Base-by-base conservation (phyloP, 2,329 filamentous ascomycete species). In the Cordyceps javanica region DNA sequence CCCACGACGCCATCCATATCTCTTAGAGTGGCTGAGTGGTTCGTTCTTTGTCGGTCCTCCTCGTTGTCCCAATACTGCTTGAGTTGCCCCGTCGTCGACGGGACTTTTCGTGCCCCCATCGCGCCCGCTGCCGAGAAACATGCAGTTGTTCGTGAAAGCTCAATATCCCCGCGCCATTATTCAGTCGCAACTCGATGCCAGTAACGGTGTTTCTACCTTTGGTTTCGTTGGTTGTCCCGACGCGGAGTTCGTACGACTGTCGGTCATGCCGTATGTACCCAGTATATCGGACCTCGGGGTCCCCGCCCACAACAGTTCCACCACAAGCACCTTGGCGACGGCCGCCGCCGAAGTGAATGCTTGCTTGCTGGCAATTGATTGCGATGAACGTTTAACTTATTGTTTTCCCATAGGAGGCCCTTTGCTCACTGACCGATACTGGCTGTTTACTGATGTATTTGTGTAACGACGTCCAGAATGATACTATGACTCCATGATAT, bases 181-280 rank as follows among this genome's bases (percentile, higher is more conserved):
- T 19, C 44, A 30, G n/a, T 32, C 21, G 44, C 19, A 38, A 30
- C 16, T n/a, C 44, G 44, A 30, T n/a, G n/a, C 19, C 30, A 41
- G 19, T 19, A 30, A 50, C 30, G 32, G 32, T 36, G 38, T 11
- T 42, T 52, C 16, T 21, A 30, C n/a, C 13, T 19, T 30, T 38
- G 46, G 30, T 32, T 23, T 50, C 6, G 25, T 10, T 6, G 8
- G 23, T n/a, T n/a, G 50, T 28, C 38, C 38, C 26, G 38, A 38
- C 34, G 32, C 38, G 25, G 26, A 26, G 13, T 21, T 55, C 41
- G 52, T 55, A 55, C 52, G 52, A 46, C 41, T 30, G 23, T 55
- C 52, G 52, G 52, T 28, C 52, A 55, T 55, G 52, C 52, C 52
- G 38, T 41, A 1, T 21, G 38, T 41, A 41, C 10, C n/a, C n/a